Base-by-base conservation (phyloP, 2,329 filamentous ascomycete species). In the Neoarthrinium moseri region DNA sequence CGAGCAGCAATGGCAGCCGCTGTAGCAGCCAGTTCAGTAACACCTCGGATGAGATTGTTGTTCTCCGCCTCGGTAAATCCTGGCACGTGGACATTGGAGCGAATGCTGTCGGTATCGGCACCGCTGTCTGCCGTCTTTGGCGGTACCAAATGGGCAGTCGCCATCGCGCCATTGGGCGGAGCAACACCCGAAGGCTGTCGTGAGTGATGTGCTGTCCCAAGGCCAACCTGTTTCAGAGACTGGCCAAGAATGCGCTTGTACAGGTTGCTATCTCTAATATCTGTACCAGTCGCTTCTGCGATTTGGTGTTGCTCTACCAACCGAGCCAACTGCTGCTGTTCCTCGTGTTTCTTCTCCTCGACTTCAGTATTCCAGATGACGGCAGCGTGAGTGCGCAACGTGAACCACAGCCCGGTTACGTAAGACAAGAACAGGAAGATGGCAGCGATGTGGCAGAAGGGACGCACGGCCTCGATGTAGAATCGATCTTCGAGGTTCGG, bases 191-290 rank as follows among this genome's bases (percentile, higher is more conserved):
- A 55, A n/a, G 57, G 46, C 6, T 59, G 37, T 51, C 60, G 51
- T 4, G 51, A 59, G 61, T 66, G 29, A 55, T 61, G n/a, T 4
- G 37, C 22, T 56, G 47, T 29, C 23, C 71, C 69, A 34, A 95
- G 69, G 1, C 91, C 91, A 49, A 88, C 85, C 58, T 95, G 89
- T 59, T 86, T 89, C 53, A 96, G 70, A 4, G 91, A 95, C 67
- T 96, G 91, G 4, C 89, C 91, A 5, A 97, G 74, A 51, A 97
- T 95, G 46, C 91, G 86, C 67, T 94, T 96, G 70, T 97, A 97
- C 21, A 97, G 73, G 54, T 91, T 84, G 32, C 89, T 90, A 46
- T 96, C 90, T 36, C 91, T 84, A 51, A 97, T 88, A 52, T 95
- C 89, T 17, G 77, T 71, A 44, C 75, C 75, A 30, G 75, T 72